Evolutionary conservation across 768 basidiomycete genomes (phyloP).

Genomic region (Boletus tomentosulus): DNA sequence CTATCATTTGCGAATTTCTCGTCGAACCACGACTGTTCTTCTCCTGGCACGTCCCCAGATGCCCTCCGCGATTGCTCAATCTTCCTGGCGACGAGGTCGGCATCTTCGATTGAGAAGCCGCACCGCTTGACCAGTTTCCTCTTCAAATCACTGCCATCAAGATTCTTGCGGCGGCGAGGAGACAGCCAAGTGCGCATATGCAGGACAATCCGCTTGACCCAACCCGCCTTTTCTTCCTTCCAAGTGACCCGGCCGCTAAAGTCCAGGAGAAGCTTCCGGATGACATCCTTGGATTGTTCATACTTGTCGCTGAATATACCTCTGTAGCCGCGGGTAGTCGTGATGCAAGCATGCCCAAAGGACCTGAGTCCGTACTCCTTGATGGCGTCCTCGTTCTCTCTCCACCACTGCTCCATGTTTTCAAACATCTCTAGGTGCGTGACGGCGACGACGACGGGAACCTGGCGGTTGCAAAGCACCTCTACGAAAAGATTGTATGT

Average conservation of each 20-base stretch:
- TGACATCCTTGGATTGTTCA: slow-evolving; percentile 26
- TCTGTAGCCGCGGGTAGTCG: slow-evolving; percentile 27
- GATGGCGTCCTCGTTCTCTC: slow-evolving; percentile 32
- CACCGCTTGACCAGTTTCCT: slow-evolving; percentile 22
- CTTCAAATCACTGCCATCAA: slow-evolving; percentile 13
- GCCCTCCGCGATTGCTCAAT: slow-evolving; percentile 14
- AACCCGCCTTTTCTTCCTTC: slow-evolving; percentile 24
- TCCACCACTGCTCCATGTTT: slow-evolving; percentile 39
- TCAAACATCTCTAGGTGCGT: slow-evolving; percentile 34
- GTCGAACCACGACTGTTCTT: slow-evolving; percentile 17
- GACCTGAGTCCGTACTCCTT: slow-evolving; percentile 31
- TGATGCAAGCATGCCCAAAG: slow-evolving; percentile 38
- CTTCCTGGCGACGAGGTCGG: slow-evolving; percentile 14
- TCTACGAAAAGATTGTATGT: slow-evolving; percentile 35
- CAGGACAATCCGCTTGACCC: slow-evolving; percentile 23
- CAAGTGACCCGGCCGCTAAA: slow-evolving; percentile 13
- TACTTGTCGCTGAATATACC: slow-evolving; percentile 29
- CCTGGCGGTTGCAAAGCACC: slow-evolving; percentile 34
- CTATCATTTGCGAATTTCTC: slow-evolving; percentile 12
- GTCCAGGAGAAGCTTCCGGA: slow-evolving; percentile 18
- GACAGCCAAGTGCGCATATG: slow-evolving; percentile 26
- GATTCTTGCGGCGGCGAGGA: slow-evolving; percentile 7
- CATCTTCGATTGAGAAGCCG: slow-evolving; percentile 20
- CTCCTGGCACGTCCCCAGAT: slow-evolving; percentile 3
- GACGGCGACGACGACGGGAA: slow-evolving; percentile 32